Conservation (phyloP, 495 filamentous ascomycete species). For the Lentithecium fluviatile region DNA sequence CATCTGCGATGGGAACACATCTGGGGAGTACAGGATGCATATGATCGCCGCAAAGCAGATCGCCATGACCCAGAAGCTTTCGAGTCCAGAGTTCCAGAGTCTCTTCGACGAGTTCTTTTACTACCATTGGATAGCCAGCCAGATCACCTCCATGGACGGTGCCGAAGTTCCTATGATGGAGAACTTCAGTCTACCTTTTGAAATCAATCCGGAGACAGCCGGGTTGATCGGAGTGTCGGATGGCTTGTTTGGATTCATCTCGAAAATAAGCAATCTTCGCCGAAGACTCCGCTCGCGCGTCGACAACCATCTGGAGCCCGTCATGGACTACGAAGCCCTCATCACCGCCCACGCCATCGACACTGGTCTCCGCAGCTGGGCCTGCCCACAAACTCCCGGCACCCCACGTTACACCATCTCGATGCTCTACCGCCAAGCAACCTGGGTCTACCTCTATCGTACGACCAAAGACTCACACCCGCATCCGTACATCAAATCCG, state of each 20-base stretch:
- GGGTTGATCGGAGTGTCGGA: constrained; percentile 83
- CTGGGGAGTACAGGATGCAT: constrained; percentile 77
- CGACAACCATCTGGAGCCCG: constrained; percentile 60
- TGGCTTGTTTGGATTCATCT: constrained; percentile 77
- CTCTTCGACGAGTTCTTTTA: constrained; percentile 94
- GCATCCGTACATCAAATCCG: constrained; percentile 65
- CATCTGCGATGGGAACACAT: constrained; percentile 72
- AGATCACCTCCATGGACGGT: constrained; percentile 67
- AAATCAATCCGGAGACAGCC: constrained; percentile 71
- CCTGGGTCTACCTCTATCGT: constrained; percentile 86
- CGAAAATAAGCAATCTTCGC: constrained; percentile 74
- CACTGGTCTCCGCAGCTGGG: constrained; percentile 71
- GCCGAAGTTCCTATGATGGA: constrained; percentile 56
- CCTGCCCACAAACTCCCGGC: constrained; percentile 65
- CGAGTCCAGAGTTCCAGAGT: constrained; percentile 46
- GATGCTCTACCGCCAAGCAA: constrained; percentile 82
- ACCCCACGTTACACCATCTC: constrained; percentile 73
- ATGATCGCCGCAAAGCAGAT: constrained; percentile 73
- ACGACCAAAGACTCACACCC: constrained; percentile 75
- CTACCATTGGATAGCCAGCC: constrained; percentile 82
- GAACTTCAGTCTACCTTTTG: constrained; percentile 65
- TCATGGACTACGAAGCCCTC: constrained; percentile 71
- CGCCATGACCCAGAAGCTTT: constrained; percentile 54
- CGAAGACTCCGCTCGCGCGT: constrained; percentile 72
- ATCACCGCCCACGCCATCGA: constrained; percentile 78